Conservation (phyloP, 78 protist species). For the Pelomyxa schiedti region DNA sequence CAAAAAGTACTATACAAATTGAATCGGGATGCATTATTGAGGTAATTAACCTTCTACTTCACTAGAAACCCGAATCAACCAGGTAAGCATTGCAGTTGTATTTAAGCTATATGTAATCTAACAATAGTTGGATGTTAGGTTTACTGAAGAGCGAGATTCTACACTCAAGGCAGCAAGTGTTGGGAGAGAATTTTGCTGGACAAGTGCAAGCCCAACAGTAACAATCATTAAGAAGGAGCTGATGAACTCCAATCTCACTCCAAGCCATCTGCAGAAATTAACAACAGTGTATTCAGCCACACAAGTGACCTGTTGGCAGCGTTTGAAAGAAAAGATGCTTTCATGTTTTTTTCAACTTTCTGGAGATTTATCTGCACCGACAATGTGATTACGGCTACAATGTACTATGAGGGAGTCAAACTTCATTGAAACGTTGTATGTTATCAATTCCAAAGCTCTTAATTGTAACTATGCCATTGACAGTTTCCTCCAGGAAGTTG, state of each 20-base stretch:
- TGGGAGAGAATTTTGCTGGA: not conserved
- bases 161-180: slow-evolving; percentile 18
- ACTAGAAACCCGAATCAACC: slow-evolving; percentile 6
- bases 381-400: not conserved
- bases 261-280: slow-evolving; percentile 15
- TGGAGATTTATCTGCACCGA: not conserved
- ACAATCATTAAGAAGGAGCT: slow-evolving; percentile 26
- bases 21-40: too few relatives aligned
- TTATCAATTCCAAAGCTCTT: too few relatives aligned
- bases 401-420: too few relatives aligned
- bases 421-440: too few relatives aligned
- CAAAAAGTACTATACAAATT: too few relatives aligned
- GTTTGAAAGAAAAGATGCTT: slow-evolving; percentile 6
- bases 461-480: slow-evolving; percentile 68
- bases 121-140: too few relatives aligned
- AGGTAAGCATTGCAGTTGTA: not conserved
- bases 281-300: not conserved
- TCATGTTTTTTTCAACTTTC: not conserved
- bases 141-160: too few relatives aligned
- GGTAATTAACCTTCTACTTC: not conserved
- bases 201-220: slow-evolving; percentile 29
- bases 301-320: slow-evolving; percentile 10
- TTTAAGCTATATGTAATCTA: slow-evolving; percentile 14
- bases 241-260: slow-evolving; percentile 46
- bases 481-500: slow-evolving; percentile 44